A percentile compares a stretch with the other conserved stretches of the same genome.
phyloP scores from a whole-genome alignment of 2,329 filamentous ascomycete genomes.

The Pseudocercospora ulei region DNA sequence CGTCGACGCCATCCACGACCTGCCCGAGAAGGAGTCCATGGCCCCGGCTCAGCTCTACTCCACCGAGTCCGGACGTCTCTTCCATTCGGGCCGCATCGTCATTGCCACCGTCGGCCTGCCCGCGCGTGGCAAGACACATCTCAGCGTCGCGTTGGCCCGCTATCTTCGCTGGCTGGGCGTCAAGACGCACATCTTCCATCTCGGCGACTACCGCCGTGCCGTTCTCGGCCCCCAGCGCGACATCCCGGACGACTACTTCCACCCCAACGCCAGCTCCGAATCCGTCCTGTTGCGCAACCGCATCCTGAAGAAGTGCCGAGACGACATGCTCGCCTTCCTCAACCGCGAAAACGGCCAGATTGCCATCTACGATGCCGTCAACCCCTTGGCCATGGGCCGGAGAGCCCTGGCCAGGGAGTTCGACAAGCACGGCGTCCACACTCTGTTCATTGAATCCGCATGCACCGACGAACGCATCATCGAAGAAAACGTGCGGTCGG shows the following conservation, averaged over 20 bases:
- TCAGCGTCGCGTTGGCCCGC: slow-evolving; percentile 86
- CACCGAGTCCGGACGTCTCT: slow-evolving; percentile 91
- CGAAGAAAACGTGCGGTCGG: slow-evolving; percentile 89
- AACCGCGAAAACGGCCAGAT: slow-evolving; percentile 97
- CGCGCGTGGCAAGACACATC: slow-evolving; percentile 94
- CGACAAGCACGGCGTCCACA: slow-evolving; percentile 92
- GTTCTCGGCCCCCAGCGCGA: slow-evolving; percentile 74
- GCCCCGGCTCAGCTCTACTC: slow-evolving; percentile 96
- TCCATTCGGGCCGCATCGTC: slow-evolving; percentile 92
- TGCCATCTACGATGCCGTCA: slow-evolving; percentile 96
- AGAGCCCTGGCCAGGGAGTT: slow-evolving; percentile 87
- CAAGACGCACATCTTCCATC: slow-evolving; percentile 94
- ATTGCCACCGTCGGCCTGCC: slow-evolving; percentile 95
- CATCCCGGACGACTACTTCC: slow-evolving; percentile 96
- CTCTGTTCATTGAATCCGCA: slow-evolving; percentile 90
- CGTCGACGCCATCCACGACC: slow-evolving; percentile 93
- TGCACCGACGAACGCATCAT: slow-evolving; percentile 91
- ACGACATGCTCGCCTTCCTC: slow-evolving; percentile 92
- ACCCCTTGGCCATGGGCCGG: slow-evolving; percentile 73
- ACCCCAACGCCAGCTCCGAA: slow-evolving; percentile 80
- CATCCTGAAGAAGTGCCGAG: slow-evolving; percentile 92
- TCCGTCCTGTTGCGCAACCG: slow-evolving; percentile 93
- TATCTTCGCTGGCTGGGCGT: slow-evolving; percentile 96
- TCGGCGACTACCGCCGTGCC: slow-evolving; percentile 90
- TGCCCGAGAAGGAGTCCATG: slow-evolving; percentile 70